Base-by-base conservation (phyloP, 208 protist genomes). In the Jaenimonas drosophilae region DNA sequence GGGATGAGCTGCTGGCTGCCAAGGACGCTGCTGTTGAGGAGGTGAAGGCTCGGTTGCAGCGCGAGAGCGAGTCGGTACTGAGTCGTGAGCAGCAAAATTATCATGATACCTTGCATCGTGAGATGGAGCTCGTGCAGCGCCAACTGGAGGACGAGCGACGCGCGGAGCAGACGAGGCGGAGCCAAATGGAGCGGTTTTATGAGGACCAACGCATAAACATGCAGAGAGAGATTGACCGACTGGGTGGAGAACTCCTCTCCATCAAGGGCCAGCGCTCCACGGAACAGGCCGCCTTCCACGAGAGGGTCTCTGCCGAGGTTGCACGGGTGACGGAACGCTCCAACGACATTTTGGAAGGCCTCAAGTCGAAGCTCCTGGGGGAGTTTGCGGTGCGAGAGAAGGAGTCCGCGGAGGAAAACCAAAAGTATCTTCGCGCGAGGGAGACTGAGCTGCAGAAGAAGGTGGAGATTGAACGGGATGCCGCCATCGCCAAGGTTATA, bases 11-110 rank as follows among this genome's bases (percentile, higher is more conserved):
- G 2, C 70, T 90, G 41, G 76, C 70, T 4, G 70, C 69, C 5
- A 83, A 88, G 48, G 81, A 95, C 38, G 69, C 76, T 11, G 59
- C 68, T 0, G 49, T 93, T 12, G 80, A 90, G 40, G 80, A 77
- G 49, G 48, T 79, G 14, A 71, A 74, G 55, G 54, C 63, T 12
- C 61, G 64, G 25, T 51, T 90, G 34, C 66, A 58, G 39, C 70
- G 78, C 4, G 80, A 87, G 34, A 70, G 76, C n/a, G 70, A 70
- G 26, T 60, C 69, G 6, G 41, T 60, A 9, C 64, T 80, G 20
- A 28, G 45, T 17, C 71, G 75, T 9, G 76, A 93, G 65, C 77
- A 82, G 36, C 54, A 77, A 14, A 54, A 54, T 26, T 65, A 66
- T 7, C 61, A 62, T 23, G 67, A 77, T 4, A 59, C 71, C 14